phyloP scores from a whole-genome alignment of 73 alveolate species.

The Blepharisma japonicum region DNA sequence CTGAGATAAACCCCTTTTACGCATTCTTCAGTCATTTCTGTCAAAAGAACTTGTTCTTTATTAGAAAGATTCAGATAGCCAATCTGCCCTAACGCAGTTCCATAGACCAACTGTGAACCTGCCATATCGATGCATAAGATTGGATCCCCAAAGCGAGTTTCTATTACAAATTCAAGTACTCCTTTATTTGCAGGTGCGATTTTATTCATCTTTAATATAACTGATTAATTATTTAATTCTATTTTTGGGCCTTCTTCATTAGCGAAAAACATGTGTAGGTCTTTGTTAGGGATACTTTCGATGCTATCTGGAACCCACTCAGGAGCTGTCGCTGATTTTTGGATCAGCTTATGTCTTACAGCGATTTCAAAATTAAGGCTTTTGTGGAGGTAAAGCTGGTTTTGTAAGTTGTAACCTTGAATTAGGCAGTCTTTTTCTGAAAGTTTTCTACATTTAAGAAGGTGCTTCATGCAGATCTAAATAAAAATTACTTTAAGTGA shows the following conservation, averaged over 20 bases:
- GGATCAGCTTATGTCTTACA: constrained; percentile 7
- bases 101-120: neutral
- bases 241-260: too few species aligned
- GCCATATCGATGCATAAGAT: constrained; percentile 10
- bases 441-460: neutral
- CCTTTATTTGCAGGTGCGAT: too few species aligned
- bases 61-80: constrained; percentile 11
- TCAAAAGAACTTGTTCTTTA: constrained; percentile 6
- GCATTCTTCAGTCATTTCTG: constrained; percentile 28
- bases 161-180: constrained; percentile 1
- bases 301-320: neutral
- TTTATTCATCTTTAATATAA: too few species aligned
- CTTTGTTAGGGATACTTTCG: too few species aligned
- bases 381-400: neutral
- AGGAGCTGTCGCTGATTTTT: neutral
- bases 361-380: neutral
- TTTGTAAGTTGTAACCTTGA: neutral
- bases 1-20: neutral
- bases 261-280: too few species aligned
- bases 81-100: constrained; percentile 12
- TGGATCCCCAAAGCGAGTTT: constrained; percentile 26
- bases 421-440: neutral
- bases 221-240: too few species aligned
- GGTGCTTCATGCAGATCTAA: neutral
- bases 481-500: neutral